Evolutionary conservation across 2,329 filamentous ascomycete genomes (phyloP).

Genomic region (Aspergillus fischeri): DNA sequence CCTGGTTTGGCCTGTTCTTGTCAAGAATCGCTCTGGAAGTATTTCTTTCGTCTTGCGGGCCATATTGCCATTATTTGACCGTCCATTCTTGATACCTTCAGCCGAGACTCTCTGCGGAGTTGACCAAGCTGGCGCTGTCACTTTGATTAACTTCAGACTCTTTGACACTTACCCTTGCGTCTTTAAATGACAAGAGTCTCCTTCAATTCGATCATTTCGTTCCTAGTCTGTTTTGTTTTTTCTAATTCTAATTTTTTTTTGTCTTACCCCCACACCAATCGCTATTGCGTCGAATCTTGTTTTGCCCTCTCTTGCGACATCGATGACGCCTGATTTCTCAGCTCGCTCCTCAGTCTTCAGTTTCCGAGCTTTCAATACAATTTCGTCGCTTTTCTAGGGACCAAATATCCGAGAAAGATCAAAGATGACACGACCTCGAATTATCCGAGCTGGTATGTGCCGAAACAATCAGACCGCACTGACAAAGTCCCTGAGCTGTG

Average conservation of each 20-base stretch:
- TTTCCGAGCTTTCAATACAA: not conserved
- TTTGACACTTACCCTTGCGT: not conserved
- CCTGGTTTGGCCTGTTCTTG: constrained; percentile 9
- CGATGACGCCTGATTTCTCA: not conserved
- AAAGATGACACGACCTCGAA: constrained; percentile 42
- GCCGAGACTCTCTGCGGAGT: not conserved
- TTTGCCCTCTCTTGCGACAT: not conserved
- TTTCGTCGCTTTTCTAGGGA: not conserved
- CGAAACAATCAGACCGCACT: not conserved
- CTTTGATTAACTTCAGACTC: not conserved
- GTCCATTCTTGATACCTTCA: not conserved
- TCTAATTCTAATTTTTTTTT: not conserved
- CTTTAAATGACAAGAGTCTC: not conserved
- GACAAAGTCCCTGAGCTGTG: not conserved
- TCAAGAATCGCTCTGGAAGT: constrained; percentile 28
- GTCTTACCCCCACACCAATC: not conserved
- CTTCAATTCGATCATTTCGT: not conserved
- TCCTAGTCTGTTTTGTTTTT: not conserved
- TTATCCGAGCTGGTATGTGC: constrained; percentile 43
- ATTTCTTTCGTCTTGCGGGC: constrained; percentile 22
- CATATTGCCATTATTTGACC: constrained; percentile 9
- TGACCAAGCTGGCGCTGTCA: not conserved
- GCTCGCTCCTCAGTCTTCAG: not conserved
- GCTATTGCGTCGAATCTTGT: not conserved
- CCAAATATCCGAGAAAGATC: constrained; percentile 3